phyloP scores from a whole-genome alignment of 108 stramenopile genomes.

The Cylindrotheca closterium region DNA sequence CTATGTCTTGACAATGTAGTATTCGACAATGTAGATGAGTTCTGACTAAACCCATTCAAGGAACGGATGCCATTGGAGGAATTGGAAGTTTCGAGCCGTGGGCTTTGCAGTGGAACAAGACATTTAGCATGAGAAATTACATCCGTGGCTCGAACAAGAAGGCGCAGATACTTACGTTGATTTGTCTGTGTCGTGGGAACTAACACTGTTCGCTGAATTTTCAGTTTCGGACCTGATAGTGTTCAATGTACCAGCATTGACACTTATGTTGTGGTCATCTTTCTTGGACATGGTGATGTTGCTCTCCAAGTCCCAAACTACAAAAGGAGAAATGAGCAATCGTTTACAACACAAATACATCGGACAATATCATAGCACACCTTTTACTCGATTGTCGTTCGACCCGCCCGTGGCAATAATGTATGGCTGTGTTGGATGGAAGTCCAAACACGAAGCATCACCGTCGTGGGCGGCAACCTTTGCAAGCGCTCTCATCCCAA shows the following conservation, averaged over 20 bases:
- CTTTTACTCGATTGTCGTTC: slow-evolving; percentile 70
- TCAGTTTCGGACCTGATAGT: slow-evolving; percentile 10
- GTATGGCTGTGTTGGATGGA: slow-evolving; percentile 73
- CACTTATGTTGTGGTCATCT: slow-evolving; percentile 15
- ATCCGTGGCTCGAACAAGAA: no score
- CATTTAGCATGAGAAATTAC: no score
- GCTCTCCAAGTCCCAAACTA: slow-evolving; percentile 41
- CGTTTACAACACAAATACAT: background rate
- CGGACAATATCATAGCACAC: background rate
- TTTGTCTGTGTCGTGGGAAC: slow-evolving; percentile 49
- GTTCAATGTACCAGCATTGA: slow-evolving; percentile 38
- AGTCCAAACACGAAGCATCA: slow-evolving; percentile 81
- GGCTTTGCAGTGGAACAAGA: no score
- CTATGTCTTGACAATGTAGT: background rate
- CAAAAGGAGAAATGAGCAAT: background rate
- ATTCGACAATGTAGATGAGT: background rate
- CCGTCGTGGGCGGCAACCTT: slow-evolving; percentile 77
- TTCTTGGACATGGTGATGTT: slow-evolving; percentile 17
- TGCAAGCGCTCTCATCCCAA: slow-evolving; percentile 46
- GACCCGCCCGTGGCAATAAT: slow-evolving; percentile 81
- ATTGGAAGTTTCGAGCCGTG: no score
- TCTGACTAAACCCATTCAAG: background rate
- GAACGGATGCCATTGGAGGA: background rate
- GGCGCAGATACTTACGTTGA: slow-evolving; percentile 31
- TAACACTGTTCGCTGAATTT: slow-evolving; percentile 10